These are phyloP conservation scores for Lasiosphaeria hispida DNA, from an alignment of 495 filamentous ascomycete genomes.

Conservation along the genomic window DNA sequence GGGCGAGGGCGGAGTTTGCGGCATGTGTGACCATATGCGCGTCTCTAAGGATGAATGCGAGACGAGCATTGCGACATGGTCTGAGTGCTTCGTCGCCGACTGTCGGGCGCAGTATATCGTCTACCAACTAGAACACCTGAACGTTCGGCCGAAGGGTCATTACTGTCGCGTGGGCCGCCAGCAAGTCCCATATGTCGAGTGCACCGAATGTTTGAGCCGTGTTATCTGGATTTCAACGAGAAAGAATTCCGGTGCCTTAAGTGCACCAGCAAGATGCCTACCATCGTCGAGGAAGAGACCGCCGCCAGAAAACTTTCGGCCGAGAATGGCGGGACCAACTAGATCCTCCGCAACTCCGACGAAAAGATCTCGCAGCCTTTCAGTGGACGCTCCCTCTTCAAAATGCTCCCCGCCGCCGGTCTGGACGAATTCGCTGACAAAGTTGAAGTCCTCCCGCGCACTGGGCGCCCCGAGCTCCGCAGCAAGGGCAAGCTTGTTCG, in stretches of 20 bases:
- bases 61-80: slow-evolving; percentile 34
- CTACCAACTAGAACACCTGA: slow-evolving; percentile 30
- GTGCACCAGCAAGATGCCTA: slow-evolving; percentile 31
- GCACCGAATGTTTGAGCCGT: slow-evolving; percentile 38
- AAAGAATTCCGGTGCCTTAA: slow-evolving; percentile 36
- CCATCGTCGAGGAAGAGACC: slow-evolving; percentile 32
- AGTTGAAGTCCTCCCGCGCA: slow-evolving; percentile 36
- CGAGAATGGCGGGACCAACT: slow-evolving; percentile 35
- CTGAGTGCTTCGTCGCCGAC: slow-evolving; percentile 37
- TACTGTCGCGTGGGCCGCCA: slow-evolving; percentile 36
- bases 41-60: slow-evolving; percentile 31
- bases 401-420: slow-evolving; percentile 34
- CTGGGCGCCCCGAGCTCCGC: slow-evolving; percentile 12
- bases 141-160: slow-evolving; percentile 44
- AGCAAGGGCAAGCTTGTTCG: slow-evolving; percentile 40
- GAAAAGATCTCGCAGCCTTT: slow-evolving; percentile 32
- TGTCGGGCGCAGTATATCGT: slow-evolving; percentile 50
- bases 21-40: slow-evolving; percentile 30
- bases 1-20: slow-evolving; percentile 35
- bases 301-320: slow-evolving; percentile 27
- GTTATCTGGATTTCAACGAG: slow-evolving; percentile 38
- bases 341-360: slow-evolving; percentile 39
- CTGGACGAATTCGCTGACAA: slow-evolving; percentile 28
- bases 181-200: slow-evolving; percentile 34
- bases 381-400: slow-evolving; percentile 37